Conservation (phyloP, 202 grass and related monocot species). For the Cymbopogon flexuosus region DNA sequence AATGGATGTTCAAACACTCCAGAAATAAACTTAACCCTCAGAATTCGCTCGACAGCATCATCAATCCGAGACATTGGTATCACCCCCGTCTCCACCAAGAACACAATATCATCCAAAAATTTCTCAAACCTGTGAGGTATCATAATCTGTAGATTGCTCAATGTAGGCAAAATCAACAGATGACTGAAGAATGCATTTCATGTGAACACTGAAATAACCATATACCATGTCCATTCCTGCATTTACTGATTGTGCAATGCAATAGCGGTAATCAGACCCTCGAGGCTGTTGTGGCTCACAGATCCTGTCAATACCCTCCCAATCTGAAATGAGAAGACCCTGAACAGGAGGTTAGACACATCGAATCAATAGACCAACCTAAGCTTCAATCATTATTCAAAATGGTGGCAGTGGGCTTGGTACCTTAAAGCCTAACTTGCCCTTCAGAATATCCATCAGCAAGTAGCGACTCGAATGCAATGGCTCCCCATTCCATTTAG, state of each 20-base stretch:
- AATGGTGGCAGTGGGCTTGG: neutral
- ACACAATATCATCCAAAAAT: constrained; percentile 85
- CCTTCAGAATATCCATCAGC: constrained; percentile 79
- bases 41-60: constrained; percentile 81
- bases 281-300: constrained; percentile 53
- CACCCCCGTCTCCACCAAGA: constrained; percentile 71
- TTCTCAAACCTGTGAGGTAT: constrained; percentile 73
- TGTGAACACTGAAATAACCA: constrained; percentile 20
- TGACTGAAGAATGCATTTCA: neutral
- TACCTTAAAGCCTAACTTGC: constrained; percentile 84
- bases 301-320: constrained; percentile 90
- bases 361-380: neutral
- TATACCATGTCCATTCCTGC: constrained; percentile 96
- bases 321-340: constrained; percentile 87
- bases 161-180: constrained; percentile 5
- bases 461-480: constrained; percentile 61
- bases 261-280: constrained; percentile 74
- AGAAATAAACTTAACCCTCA: constrained; percentile 88
- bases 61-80: constrained; percentile 69
- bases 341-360: constrained; percentile 33
- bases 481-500: constrained; percentile 71
- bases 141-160: constrained; percentile 70
- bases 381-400: constrained; percentile 7
- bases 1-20: constrained; percentile 87
- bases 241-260: constrained; percentile 73